A percentile compares a stretch with the other conserved stretches of the same genome.
Conservation (phyloP, 2,329 filamentous ascomycete species). For the Aspergillus sp. region DNA sequence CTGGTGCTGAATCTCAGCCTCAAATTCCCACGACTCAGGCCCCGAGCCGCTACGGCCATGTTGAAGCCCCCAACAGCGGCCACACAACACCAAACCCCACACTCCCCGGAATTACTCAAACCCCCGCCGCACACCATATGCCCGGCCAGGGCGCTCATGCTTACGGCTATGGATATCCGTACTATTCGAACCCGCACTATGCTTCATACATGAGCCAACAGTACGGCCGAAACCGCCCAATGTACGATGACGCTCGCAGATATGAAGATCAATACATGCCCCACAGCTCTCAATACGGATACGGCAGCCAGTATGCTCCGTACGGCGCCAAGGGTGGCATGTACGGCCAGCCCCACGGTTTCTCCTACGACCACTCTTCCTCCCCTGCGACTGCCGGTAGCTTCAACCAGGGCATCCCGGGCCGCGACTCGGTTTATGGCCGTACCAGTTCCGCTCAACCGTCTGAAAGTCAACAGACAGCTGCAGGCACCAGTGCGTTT, state of each 20-base stretch:
- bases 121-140: conserved; percentile 54
- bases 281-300: conserved; percentile 55
- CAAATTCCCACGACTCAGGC: conserved; percentile 67
- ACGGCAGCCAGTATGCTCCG: conserved; percentile 50
- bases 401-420: conserved; percentile 44
- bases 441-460: conserved; percentile 59
- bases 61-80: conserved; percentile 79
- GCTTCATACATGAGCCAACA: conserved; percentile 59
- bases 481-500: conserved; percentile 51
- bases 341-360: conserved; percentile 64
- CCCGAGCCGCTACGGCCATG: conserved; percentile 68
- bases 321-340: conserved; percentile 60
- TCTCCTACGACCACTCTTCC: conserved; percentile 65
- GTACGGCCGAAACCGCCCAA: conserved; percentile 50
- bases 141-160: conserved; percentile 52
- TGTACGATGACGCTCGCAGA: conserved; percentile 51
- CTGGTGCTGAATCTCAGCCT: conserved; percentile 60
- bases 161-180: conserved; percentile 62
- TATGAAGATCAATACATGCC: conserved; percentile 51
- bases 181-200: conserved; percentile 64
- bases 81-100: conserved; percentile 87
- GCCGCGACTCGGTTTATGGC: conserved; percentile 60
- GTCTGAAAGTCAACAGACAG: conserved; percentile 54
- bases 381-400: conserved; percentile 60
- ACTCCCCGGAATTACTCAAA: conserved; percentile 56